Evolutionary conservation across 768 basidiomycete genomes (phyloP).

Genomic region (Suillus americanus): DNA sequence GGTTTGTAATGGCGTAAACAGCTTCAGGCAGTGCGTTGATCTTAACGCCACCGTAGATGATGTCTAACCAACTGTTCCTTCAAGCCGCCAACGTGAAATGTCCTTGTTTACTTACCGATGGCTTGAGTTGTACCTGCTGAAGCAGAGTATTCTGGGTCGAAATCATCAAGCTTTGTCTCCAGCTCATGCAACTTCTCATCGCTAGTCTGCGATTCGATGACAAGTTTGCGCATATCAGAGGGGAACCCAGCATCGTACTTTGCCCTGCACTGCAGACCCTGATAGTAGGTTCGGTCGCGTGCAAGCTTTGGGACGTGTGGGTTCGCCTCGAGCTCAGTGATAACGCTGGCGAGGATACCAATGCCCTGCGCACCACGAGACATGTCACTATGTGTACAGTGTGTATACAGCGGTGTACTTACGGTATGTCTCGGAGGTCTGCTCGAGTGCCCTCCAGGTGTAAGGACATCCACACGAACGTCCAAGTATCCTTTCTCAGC

Average conservation of each 20-base stretch:
- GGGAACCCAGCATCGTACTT: conserved; percentile 39
- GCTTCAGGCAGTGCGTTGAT: conserved; percentile 47
- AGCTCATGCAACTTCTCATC: conserved; percentile 20
- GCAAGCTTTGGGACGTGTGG: conserved; percentile 36
- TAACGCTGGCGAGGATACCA: conserved; percentile 49
- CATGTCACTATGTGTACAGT: neutral
- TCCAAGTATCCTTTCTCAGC: conserved; percentile 46
- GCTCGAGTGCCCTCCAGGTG: conserved; percentile 56
- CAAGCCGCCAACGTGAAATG: conserved; percentile 24
- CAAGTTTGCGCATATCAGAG: conserved; percentile 16
- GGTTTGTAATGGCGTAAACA: conserved; percentile 35
- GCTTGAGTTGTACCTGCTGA: conserved; percentile 28
- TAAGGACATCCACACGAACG: conserved; percentile 40
- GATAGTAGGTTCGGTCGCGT: conserved; percentile 26
- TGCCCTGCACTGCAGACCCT: conserved; percentile 40
- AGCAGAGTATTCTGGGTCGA: conserved; percentile 21
- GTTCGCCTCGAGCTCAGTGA: conserved; percentile 47
- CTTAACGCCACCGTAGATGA: conserved; percentile 44
- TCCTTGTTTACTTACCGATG: conserved; percentile 26
- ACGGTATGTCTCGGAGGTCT: conserved; percentile 54
- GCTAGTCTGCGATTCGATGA: conserved; percentile 21
- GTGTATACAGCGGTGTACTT: conserved; percentile 10
- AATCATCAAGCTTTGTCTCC: conserved; percentile 16
- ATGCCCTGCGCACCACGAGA: conserved; percentile 34
- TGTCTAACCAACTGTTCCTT: conserved; percentile 36